Evolutionary conservation across 2,329 filamentous ascomycete species (phyloP).

Genomic region (Diaporthe destruens): DNA sequence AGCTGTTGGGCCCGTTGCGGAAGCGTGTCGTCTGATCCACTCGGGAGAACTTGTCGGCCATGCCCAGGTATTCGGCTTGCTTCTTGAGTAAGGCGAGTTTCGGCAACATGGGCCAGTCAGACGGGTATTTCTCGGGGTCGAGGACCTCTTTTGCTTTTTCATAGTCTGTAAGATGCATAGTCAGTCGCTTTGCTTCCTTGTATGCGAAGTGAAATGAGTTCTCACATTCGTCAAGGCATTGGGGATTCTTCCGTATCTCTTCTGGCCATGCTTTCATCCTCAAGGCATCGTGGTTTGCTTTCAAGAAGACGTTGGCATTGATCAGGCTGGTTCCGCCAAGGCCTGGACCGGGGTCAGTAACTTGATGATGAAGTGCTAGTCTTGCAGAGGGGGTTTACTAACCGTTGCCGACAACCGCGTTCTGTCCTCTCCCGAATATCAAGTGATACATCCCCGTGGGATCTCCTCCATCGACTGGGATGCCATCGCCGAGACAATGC

Average conservation of each 20-base stretch:
- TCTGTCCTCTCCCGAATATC: constrained; percentile 73
- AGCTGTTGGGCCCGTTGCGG: constrained; percentile 69
- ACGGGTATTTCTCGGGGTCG: constrained; percentile 69
- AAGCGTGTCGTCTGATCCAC: constrained; percentile 75
- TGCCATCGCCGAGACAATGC: constrained; percentile 53
- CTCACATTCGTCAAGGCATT: constrained; percentile 63
- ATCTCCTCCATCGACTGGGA: constrained; percentile 62
- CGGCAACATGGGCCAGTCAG: constrained; percentile 67
- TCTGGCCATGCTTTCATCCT: constrained; percentile 68
- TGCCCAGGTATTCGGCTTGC: constrained; percentile 66
- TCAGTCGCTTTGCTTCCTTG: neutral
- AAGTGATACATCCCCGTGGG: constrained; percentile 74
- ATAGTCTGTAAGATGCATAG: constrained; percentile 61
- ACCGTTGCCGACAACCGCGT: constrained; percentile 72
- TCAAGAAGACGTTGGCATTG: constrained; percentile 76
- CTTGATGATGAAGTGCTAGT: too few species aligned
- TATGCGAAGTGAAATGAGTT: neutral
- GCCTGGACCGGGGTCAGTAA: constrained; percentile 50
- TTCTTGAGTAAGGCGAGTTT: constrained; percentile 69
- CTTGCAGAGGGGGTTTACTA: constrained; percentile 41
- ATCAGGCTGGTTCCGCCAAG: constrained; percentile 75
- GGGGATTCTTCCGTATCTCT: constrained; percentile 62
- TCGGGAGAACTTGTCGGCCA: constrained; percentile 65
- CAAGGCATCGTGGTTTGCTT: constrained; percentile 68
- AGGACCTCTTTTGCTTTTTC: constrained; percentile 66